Base-by-base conservation (phyloP, 352 stramenopile species). In the Saprolegnia diclina region DNA sequence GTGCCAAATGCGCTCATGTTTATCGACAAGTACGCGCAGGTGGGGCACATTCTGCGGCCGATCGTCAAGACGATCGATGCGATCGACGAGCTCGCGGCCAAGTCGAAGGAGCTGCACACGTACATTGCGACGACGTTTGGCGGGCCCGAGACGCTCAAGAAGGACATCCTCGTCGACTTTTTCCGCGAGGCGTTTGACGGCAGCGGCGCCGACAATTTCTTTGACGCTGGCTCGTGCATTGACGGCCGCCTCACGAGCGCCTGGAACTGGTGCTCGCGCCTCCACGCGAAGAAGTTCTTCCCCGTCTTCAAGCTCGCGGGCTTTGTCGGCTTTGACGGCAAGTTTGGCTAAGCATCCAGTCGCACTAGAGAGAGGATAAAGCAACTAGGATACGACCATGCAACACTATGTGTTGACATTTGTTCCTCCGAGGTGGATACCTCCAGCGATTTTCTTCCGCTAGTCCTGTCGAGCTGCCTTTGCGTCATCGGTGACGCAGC, bases 1-100 rank as follows among this genome's bases (percentile, higher is more conserved):
- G 96, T 99, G 35, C 96, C 95, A 16, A 98, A 98, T 68, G 95
- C 95, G 56, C 85, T 99, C 70, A 98, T 97, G 78, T 99, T 99
- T 74, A 98, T 99, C 76, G 96, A 99, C 84, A 99, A 99, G 80
- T 98, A 99, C 80, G 98, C 93, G 40, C 94, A 98, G 71, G 92
- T 96, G 14, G 77, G 86, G 22, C 84, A 93, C 71, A 94, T 94
- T 59, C 68, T 95, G 44, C 83, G 88, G 24, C 88, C 88, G n/a
- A 91, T 95, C 52, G 83, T 95, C 63, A 94, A 94, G 69, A 90
- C 88, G 0, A 75, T 95, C 19, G 86, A 93, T 55, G 82, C 72
- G 29, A 82, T 95, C 52, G 82, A 91, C 32, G 61, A 61, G 18
- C 75, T 93, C 55, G 80, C 76, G 55, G 74, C 76, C 18, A 71